Percentiles rank a stretch among this genome's conserved stretches.
These are phyloP conservation scores for Adansonia rubrostipa DNA, from an alignment of 441 rosid genomes.

Conservation along the genomic window DNA sequence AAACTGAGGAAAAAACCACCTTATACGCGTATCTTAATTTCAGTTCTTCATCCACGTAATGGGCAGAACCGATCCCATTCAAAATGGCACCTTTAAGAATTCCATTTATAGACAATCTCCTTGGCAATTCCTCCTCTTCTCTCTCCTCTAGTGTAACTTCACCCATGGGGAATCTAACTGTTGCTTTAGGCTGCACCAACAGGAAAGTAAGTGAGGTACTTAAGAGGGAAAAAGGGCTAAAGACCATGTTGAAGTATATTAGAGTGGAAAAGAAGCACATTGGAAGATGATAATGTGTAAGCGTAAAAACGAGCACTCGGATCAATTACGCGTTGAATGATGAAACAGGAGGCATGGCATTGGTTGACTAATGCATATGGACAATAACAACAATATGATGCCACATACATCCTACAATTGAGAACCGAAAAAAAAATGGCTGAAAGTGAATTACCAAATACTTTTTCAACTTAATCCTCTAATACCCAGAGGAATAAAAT, in stretches of 20 bases:
- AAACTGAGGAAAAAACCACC: conserved; percentile 42
- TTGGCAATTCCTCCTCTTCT: conserved; percentile 68
- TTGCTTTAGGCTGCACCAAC: conserved; percentile 75
- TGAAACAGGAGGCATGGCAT: neutral
- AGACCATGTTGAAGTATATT: neutral
- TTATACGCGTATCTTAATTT: conserved; percentile 73
- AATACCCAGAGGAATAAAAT: neutral
- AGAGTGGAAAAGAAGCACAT: neutral
- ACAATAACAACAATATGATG: conserved; percentile 1
- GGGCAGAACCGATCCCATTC: conserved; percentile 71
- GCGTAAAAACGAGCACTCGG: neutral
- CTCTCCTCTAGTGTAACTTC: conserved; percentile 78
- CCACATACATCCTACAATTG: neutral
- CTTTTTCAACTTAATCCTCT: neutral
- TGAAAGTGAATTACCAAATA: neutral
- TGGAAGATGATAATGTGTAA: neutral
- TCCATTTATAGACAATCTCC: conserved; percentile 60
- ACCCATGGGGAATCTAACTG: conserved; percentile 82
- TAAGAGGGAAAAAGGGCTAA: neutral
- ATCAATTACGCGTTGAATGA: neutral
- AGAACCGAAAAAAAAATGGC: neutral
- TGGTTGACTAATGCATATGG: conserved; percentile 4
- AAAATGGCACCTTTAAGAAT: conserved; percentile 57
- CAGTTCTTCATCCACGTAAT: conserved; percentile 69
- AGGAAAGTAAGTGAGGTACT: neutral